phyloP scores from a whole-genome alignment of 257 asterid species.

The Solanum gracilifrons region DNA sequence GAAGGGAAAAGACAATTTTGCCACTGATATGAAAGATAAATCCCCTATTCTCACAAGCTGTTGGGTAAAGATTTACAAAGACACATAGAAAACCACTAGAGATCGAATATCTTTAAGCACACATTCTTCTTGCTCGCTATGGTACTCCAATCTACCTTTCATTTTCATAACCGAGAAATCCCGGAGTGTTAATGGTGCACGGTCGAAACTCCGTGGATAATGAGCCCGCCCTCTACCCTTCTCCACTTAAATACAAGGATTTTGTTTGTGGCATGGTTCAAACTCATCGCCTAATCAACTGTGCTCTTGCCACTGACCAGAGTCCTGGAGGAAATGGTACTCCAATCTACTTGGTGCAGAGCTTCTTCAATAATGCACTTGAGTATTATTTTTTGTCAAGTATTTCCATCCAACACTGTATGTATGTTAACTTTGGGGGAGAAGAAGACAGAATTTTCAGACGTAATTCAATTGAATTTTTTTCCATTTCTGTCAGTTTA shows the following conservation, averaged over 20 bases:
- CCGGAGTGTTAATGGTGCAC: background rate
- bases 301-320: background rate
- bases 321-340: background rate
- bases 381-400: background rate
- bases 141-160: background rate
- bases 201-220: background rate
- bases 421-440: background rate
- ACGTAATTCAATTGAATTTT: background rate
- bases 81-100: background rate
- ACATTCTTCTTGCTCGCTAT: background rate
- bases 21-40: background rate
- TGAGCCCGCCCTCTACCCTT: background rate
- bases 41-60: background rate
- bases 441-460: background rate
- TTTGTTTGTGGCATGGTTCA: background rate
- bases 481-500: background rate
- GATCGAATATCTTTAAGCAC: background rate
- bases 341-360: background rate
- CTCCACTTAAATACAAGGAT: background rate
- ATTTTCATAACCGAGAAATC: background rate
- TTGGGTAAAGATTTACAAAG: background rate
- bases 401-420: background rate
- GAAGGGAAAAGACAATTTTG: background rate
- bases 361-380: background rate
- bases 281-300: background rate